These are phyloP conservation scores for Panaeolus papilionaceus DNA, from an alignment of 768 basidiomycete species.

Conservation along the genomic window DNA sequence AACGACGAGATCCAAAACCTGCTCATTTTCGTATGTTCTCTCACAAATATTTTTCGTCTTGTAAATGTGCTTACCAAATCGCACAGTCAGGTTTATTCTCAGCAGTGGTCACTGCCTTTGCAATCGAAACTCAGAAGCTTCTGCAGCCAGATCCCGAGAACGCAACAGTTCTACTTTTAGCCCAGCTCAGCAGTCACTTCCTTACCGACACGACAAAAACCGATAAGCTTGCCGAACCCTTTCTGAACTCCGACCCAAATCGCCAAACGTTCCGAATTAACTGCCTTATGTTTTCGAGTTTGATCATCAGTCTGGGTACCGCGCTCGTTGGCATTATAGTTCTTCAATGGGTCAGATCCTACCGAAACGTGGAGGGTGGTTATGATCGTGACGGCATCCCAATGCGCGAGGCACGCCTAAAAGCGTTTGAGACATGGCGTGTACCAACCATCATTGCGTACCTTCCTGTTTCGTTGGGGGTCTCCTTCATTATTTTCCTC, in stretches of 20 bases:
- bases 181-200: background rate
- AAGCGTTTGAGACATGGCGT: slow-evolving; percentile 1
- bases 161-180: background rate
- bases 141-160: background rate
- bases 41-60: background rate
- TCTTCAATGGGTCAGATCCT: slow-evolving; percentile 2
- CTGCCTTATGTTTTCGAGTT: slow-evolving; percentile 9
- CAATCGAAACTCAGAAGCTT: slow-evolving; percentile 1
- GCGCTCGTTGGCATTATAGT: slow-evolving; percentile 8
- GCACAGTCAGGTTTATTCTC: slow-evolving; percentile 1
- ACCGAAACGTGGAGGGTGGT: background rate
- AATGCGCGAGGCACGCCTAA: background rate
- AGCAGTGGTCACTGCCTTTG: background rate
- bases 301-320: slow-evolving; percentile 10
- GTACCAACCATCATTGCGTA: background rate
- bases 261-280: background rate
- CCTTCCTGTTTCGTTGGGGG: background rate
- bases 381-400: slow-evolving; percentile 6
- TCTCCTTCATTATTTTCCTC: background rate
- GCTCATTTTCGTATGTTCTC: background rate
- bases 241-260: background rate
- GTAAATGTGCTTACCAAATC: background rate
- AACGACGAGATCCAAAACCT: slow-evolving; percentile 8
- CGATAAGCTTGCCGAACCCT: background rate
- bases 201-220: background rate